Percentiles rank a stretch among this genome's conserved stretches.
Conservation (phyloP, 768 basidiomycete species). For the Lactifluus echinatus region DNA sequence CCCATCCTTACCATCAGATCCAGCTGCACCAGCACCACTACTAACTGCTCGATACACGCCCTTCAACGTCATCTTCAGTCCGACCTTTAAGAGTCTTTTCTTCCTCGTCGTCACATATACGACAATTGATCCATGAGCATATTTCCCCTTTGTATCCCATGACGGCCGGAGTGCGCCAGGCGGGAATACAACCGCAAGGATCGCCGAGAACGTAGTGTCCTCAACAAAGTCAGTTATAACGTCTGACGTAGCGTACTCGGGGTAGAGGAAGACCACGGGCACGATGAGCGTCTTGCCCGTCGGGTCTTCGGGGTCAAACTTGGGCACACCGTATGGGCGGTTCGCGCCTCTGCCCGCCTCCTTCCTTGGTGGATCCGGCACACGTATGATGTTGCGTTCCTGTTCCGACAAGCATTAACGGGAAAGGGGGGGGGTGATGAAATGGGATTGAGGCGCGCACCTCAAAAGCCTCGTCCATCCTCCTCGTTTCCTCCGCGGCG, state of each 20-base stretch:
- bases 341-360: conserved; percentile 39
- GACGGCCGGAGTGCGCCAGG: conserved; percentile 45
- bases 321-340: conserved; percentile 42
- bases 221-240: conserved; percentile 82
- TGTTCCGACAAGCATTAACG: conserved; percentile 26
- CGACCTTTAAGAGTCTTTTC: conserved; percentile 79
- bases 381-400: conserved; percentile 63
- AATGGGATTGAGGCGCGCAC: conserved; percentile 35
- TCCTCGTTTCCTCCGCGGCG: conserved; percentile 44
- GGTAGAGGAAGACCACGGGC: conserved; percentile 91
- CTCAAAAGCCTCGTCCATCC: conserved; percentile 51
- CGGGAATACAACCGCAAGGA: conserved; percentile 79
- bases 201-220: conserved; percentile 70
- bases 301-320: conserved; percentile 59
- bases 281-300: conserved; percentile 55
- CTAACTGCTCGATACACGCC: conserved; percentile 64
- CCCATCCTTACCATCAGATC: conserved; percentile 60
- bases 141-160: conserved; percentile 73
- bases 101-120: conserved; percentile 77
- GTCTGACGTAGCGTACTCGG: conserved; percentile 83
- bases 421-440: not conserved
- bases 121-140: conserved; percentile 51
- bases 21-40: conserved; percentile 27
- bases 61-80: conserved; percentile 78
- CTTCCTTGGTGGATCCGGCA: conserved; percentile 45